Evolutionary conservation across 2,329 filamentous ascomycete species (phyloP), one percentile per base, ranked within the genome.

Genomic region (Paradendryphiella salina): DNA sequence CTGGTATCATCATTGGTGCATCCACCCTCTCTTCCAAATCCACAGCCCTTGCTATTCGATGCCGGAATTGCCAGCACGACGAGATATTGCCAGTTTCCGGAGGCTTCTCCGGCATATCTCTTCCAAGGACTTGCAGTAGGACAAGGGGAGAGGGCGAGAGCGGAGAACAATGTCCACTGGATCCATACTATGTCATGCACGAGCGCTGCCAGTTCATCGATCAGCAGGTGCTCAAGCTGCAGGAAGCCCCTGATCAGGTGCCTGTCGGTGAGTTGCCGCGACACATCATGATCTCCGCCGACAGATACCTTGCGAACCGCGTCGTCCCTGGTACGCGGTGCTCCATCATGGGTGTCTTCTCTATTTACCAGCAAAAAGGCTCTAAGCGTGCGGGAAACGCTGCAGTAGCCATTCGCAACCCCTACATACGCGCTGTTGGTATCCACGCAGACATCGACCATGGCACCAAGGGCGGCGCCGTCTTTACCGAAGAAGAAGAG

Each of bases 21-120:
- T 96, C 93, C 1, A 96, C 96, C 14, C 87, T 97, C 73, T 96
- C 92, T 2, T 97, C 93, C 10, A 97, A 99, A 78, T 90, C 94
- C 4, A 96, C 91, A 5, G 80, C 86, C 20, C 80, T 99, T 18
- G 83, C 89, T 54, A 88, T 99, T 43, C 86, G 95, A 74, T 99
- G 94, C 77, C 85, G 91, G 58, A 91, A 86, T 66, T 99, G 94
- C 75, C 82, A 86, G 52, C 83, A 91, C 61, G 80, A 82, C 26
- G 81, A 89, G 57, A 81, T 82, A 18, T 76, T 97, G 13, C 80
- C 84, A 1, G 84, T 99, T 13, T 80, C 87, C 2, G 90, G 91
- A 37, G 94, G 94, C 26, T 97, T 99, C 73, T 83, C 90, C 0
- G 90, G 92, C 29, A 83, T 97, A 4, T 86, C 89, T 14, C 82